Evolutionary conservation across 208 protist genomes (phyloP).

Genomic region (Crithidia expoeki): DNA sequence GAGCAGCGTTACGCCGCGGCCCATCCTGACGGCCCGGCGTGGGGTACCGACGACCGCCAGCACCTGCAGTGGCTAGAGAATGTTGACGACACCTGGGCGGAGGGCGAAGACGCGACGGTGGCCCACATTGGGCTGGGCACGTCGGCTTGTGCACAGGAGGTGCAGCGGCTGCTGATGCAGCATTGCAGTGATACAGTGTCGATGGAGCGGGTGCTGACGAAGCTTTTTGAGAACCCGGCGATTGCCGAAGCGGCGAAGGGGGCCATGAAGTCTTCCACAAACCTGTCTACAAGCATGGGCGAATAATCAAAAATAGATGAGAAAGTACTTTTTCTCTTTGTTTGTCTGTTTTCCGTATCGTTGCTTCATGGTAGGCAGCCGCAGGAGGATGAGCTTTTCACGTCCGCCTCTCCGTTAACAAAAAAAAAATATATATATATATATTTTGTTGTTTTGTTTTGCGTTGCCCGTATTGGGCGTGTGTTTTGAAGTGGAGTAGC

Average conservation of each 20-base stretch:
- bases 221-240: conserved; percentile 54
- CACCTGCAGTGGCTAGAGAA: conserved; percentile 59
- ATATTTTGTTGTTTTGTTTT: background rate
- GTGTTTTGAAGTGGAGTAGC: no score
- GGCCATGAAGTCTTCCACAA: conserved; percentile 12
- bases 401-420: no score
- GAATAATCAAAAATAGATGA: background rate
- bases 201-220: conserved; percentile 48
- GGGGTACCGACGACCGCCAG: conserved; percentile 43
- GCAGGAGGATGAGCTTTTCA: no score
- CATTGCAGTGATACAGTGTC: conserved; percentile 13
- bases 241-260: conserved; percentile 33
- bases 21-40: conserved; percentile 34
- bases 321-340: background rate
- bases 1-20: conserved; percentile 44
- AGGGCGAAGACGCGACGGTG: background rate
- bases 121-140: conserved; percentile 4
- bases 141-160: conserved; percentile 11
- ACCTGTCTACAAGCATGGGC: background rate
- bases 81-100: conserved; percentile 18
- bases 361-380: no score
- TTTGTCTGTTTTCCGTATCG: no score
- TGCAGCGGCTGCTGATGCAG: conserved; percentile 30
- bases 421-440: no score
- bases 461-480: background rate